phyloP scores from a whole-genome alignment of 2,329 filamentous ascomycete species.

The Alternaria atra region DNA sequence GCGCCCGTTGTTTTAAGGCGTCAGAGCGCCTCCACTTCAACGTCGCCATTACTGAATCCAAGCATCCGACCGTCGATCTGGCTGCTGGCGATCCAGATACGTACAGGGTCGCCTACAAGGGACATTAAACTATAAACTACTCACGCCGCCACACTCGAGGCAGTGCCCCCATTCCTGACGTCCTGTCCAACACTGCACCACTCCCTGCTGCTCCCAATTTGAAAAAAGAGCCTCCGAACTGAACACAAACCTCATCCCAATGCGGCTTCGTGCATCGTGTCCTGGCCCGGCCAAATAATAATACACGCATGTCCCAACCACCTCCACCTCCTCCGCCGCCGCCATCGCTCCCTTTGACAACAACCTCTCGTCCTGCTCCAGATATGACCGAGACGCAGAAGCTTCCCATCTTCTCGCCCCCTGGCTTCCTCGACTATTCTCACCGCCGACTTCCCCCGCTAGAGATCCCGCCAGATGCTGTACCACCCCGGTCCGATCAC shows the following conservation, averaged over 20 bases:
- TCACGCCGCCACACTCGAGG: slow-evolving; percentile 50
- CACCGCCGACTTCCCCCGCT: slow-evolving; percentile 53
- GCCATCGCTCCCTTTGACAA: slow-evolving; percentile 54
- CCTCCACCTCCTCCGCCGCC: slow-evolving; percentile 49
- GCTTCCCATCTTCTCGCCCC: slow-evolving; percentile 52
- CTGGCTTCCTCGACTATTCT: slow-evolving; percentile 52
- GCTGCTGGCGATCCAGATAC: slow-evolving; percentile 52
- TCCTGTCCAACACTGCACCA: slow-evolving; percentile 50
- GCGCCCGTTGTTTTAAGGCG: slow-evolving; percentile 40
- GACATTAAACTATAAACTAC: slow-evolving; percentile 49
- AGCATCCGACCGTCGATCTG: slow-evolving; percentile 47
- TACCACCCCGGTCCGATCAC: slow-evolving; percentile 50
- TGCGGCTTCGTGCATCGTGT: slow-evolving; percentile 54
- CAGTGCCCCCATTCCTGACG: slow-evolving; percentile 52
- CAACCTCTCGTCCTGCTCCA: slow-evolving; percentile 43
- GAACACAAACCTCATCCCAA: slow-evolving; percentile 49
- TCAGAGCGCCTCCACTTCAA: slow-evolving; percentile 48
- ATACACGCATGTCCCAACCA: slow-evolving; percentile 56
- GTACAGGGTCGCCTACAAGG: slow-evolving; percentile 46
- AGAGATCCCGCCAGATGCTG: slow-evolving; percentile 50
- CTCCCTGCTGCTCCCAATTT: slow-evolving; percentile 49
- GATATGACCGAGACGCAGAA: slow-evolving; percentile 59
- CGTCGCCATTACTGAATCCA: slow-evolving; percentile 48
- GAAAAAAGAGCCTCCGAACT: slow-evolving; percentile 45
- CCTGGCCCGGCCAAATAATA: slow-evolving; percentile 53